A percentile compares a stretch with the other conserved stretches of the same genome.
Conservation (phyloP, 2,329 filamentous ascomycete genomes). For the Alternaria triticimaculans region DNA sequence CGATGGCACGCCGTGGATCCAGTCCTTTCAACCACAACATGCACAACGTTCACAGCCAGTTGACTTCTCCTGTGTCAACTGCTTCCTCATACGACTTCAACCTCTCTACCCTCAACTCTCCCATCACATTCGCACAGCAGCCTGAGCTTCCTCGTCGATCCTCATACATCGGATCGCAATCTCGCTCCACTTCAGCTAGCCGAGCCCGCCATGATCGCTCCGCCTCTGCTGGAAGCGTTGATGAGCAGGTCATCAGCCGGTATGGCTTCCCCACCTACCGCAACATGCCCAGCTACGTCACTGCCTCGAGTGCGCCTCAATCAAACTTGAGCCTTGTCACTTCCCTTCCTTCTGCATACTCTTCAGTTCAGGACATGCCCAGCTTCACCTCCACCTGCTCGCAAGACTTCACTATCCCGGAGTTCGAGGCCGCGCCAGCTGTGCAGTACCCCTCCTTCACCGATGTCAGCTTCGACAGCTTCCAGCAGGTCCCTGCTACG, state of each 20-base stretch:
- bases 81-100: slow-evolving; percentile 49
- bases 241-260: slow-evolving; percentile 69
- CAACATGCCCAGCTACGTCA: slow-evolving; percentile 68
- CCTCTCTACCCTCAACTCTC: slow-evolving; percentile 66
- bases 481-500: slow-evolving; percentile 49
- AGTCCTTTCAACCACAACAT: slow-evolving; percentile 51
- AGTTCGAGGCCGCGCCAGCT: slow-evolving; percentile 48
- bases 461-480: slow-evolving; percentile 49
- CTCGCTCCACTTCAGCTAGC: slow-evolving; percentile 69
- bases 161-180: slow-evolving; percentile 48
- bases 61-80: slow-evolving; percentile 54
- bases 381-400: slow-evolving; percentile 39
- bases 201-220: slow-evolving; percentile 56
- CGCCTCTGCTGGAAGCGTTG: slow-evolving; percentile 71
- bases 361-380: slow-evolving; percentile 42
- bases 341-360: slow-evolving; percentile 47
- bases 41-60: slow-evolving; percentile 42
- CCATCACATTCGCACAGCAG: slow-evolving; percentile 59
- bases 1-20: slow-evolving; percentile 54
- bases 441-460: slow-evolving; percentile 54
- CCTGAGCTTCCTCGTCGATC: slow-evolving; percentile 41
- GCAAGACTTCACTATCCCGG: slow-evolving; percentile 44
- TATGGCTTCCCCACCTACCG: slow-evolving; percentile 88
- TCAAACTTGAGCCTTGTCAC: slow-evolving; percentile 49
- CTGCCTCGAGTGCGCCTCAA: slow-evolving; percentile 47